These are phyloP conservation scores for Chlorociboria aeruginascens DNA, from an alignment of 495 filamentous ascomycete species.

Conservation along the genomic window DNA sequence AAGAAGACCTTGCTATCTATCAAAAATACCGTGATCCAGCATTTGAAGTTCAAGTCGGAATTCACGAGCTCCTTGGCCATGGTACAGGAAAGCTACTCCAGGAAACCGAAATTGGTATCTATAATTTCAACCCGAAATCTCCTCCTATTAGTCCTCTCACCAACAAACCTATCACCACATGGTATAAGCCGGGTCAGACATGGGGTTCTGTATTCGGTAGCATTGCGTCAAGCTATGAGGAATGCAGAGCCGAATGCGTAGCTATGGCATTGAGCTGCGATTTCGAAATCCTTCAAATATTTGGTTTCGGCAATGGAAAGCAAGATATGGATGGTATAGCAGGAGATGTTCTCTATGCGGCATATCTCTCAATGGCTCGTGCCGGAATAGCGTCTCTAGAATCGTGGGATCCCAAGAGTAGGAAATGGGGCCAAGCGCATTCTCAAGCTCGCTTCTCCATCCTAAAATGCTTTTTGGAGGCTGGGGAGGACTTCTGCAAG, in stretches of 20 bases:
- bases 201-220: conserved; percentile 89
- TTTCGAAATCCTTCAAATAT: conserved; percentile 77
- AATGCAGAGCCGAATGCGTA: conserved; percentile 65
- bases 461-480: conserved; percentile 74
- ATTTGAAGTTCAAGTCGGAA: conserved; percentile 90
- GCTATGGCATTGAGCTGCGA: conserved; percentile 90
- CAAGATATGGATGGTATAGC: conserved; percentile 61
- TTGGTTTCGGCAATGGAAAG: conserved; percentile 73
- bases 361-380: conserved; percentile 85
- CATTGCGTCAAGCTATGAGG: conserved; percentile 75
- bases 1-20: conserved; percentile 63
- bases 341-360: conserved; percentile 72
- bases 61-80: conserved; percentile 92
- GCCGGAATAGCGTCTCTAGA: conserved; percentile 78
- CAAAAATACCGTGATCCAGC: conserved; percentile 68
- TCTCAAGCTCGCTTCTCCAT: conserved; percentile 93
- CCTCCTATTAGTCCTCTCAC: conserved; percentile 75
- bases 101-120: conserved; percentile 67
- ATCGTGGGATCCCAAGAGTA: conserved; percentile 74
- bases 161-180: conserved; percentile 63
- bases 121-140: conserved; percentile 73
- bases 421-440: conserved; percentile 92
- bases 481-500: conserved; percentile 70
- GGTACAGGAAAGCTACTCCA: conserved; percentile 92
- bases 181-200: conserved; percentile 88